A percentile compares a stretch with the other conserved stretches of the same genome.
phyloP scores from a whole-genome alignment of 345 rosid species.

The Noccaea bulbosa region DNA sequence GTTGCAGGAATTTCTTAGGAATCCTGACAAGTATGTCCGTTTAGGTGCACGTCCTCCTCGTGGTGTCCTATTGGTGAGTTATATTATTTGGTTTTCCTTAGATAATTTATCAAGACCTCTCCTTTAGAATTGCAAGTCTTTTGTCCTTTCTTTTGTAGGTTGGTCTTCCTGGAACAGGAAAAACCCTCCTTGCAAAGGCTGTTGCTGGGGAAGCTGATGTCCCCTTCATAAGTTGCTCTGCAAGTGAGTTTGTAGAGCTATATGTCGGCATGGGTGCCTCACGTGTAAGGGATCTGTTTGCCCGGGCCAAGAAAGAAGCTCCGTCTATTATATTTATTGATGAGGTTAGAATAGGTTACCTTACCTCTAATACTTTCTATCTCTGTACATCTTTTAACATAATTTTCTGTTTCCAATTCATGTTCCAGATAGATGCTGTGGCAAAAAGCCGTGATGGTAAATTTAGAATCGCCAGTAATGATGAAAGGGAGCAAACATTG shows the following conservation, averaged over 20 bases:
- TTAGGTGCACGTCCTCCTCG: conserved; percentile 99
- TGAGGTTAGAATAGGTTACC: conserved; percentile 57
- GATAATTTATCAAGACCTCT: background rate
- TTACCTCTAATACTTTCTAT: background rate
- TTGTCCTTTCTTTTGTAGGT: no score
- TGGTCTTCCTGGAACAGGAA: conserved; percentile 98
- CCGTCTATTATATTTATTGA: conserved; percentile 95
- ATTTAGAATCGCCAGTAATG: conserved; percentile 82
- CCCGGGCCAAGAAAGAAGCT: conserved; percentile 96
- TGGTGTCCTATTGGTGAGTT: conserved; percentile 91
- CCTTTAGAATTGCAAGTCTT: conserved; percentile 10
- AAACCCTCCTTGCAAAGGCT: conserved; percentile 90
- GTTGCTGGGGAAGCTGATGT: conserved; percentile 98
- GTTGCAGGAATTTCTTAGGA: conserved; percentile 88
- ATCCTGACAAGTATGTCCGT: conserved; percentile 78
- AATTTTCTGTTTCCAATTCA: conserved; percentile 12
- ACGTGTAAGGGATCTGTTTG: conserved; percentile 94
- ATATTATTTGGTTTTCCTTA: conserved; percentile 9
- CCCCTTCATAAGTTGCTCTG: conserved; percentile 92
- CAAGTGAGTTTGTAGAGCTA: conserved; percentile 94
- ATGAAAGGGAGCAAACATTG: conserved; percentile 97
- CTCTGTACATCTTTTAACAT: background rate
- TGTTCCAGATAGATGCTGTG: conserved; percentile 91
- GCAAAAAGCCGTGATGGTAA: conserved; percentile 98
- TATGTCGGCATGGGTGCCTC: conserved; percentile 99